Evolutionary conservation across 192 early-diverging fungal species (phyloP).

Genomic region (Umbelopsis sp.): DNA sequence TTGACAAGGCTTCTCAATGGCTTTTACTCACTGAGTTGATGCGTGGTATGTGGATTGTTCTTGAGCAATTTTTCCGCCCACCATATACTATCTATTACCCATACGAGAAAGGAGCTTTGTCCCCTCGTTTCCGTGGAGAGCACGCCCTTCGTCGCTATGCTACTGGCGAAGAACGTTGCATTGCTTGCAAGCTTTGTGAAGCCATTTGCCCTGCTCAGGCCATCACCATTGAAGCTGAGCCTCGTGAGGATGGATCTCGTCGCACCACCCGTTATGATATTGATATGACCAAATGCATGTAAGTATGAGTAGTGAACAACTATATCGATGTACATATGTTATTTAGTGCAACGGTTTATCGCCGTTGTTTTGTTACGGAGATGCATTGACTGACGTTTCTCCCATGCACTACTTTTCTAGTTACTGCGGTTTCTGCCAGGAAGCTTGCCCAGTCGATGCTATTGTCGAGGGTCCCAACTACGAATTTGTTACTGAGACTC

Average conservation of each 20-base stretch:
- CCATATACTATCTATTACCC: slow-evolving; percentile 98
- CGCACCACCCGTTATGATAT: slow-evolving; percentile 98
- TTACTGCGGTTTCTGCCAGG: slow-evolving; percentile 97
- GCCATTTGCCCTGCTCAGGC: slow-evolving; percentile 98
- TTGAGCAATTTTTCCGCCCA: slow-evolving; percentile 92
- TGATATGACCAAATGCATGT: slow-evolving; percentile 97
- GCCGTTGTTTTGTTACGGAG: background rate
- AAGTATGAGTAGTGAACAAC: slow-evolving; percentile 6
- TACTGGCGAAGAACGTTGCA: slow-evolving; percentile 96
- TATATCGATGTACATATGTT: no score
- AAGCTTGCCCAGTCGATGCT: slow-evolving; percentile 79
- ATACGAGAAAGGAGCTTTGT: slow-evolving; percentile 91
- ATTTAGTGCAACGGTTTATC: background rate
- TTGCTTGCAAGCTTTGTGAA: slow-evolving; percentile 98
- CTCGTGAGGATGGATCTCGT: slow-evolving; percentile 90
- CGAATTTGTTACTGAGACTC: slow-evolving; percentile 95
- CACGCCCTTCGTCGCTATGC: slow-evolving; percentile 95
- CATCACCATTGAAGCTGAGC: slow-evolving; percentile 97
- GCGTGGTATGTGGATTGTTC: slow-evolving; percentile 88
- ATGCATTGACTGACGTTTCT: background rate
- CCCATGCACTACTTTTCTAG: slow-evolving; percentile 50
- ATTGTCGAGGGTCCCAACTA: slow-evolving; percentile 98
- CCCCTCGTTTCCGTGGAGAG: slow-evolving; percentile 94
- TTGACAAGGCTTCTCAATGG: slow-evolving; percentile 67
- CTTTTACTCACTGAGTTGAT: slow-evolving; percentile 92